These are phyloP conservation scores for Mollisia scopiformis DNA, from an alignment of 2,329 filamentous ascomycete genomes.

Conservation along the genomic window DNA sequence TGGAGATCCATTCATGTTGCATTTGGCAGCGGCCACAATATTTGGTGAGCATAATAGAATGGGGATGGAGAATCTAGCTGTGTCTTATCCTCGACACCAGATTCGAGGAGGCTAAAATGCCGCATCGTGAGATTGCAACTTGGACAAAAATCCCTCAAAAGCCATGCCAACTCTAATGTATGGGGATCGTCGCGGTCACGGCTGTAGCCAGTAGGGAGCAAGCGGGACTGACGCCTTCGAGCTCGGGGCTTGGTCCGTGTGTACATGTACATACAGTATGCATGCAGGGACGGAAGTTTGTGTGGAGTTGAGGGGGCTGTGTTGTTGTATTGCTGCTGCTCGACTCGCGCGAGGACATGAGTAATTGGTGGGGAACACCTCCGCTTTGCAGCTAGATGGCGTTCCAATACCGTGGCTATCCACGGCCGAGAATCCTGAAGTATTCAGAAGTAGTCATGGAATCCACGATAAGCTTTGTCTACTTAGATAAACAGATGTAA, in stretches of 20 bases:
- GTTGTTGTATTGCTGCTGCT: no score
- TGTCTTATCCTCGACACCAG: conserved; percentile 29
- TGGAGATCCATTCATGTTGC: neutral
- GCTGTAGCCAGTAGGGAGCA: neutral
- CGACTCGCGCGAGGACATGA: no score
- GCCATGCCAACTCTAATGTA: conserved; percentile 5
- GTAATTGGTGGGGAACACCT: no score
- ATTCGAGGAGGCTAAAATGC: conserved; percentile 37
- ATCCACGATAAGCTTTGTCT: no score
- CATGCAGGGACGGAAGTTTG: neutral
- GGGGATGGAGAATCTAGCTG: neutral
- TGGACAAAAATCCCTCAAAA: conserved; percentile 15
- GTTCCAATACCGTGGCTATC: neutral
- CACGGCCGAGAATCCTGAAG: neutral
- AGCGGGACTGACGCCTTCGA: conserved; percentile 7
- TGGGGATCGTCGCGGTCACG: conserved; percentile 1
- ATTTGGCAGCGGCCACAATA: neutral
- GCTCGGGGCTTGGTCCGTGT: neutral
- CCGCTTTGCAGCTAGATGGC: neutral
- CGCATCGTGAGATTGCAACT: conserved; percentile 17
- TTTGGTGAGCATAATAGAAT: conserved; percentile 1
- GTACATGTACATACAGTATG: no score
- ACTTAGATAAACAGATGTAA: no score
- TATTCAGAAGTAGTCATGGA: neutral
- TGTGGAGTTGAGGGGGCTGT: neutral